phyloP scores from a whole-genome alignment of 2,329 filamentous ascomycete species.

The Colletotrichum sp. region DNA sequence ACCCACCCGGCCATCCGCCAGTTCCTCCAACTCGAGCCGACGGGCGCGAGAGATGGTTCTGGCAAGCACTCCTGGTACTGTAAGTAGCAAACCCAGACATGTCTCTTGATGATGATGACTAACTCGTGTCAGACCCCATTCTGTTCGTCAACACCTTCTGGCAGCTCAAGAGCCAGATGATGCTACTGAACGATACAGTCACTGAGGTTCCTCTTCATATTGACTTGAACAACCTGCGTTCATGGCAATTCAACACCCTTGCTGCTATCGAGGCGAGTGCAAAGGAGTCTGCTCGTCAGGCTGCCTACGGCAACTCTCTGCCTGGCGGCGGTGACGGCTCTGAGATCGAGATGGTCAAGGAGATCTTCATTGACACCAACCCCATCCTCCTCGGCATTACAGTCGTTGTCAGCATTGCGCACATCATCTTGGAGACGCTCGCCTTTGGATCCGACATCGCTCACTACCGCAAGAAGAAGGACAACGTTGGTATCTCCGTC shows the following conservation, averaged over 20 bases:
- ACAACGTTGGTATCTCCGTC: conserved; percentile 95
- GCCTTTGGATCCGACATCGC: conserved; percentile 98
- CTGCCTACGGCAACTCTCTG: conserved; percentile 73
- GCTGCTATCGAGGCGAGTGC: conserved; percentile 86
- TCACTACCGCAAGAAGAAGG: conserved; percentile 99
- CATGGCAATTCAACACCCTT: conserved; percentile 91
- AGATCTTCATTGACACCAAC: conserved; percentile 92
- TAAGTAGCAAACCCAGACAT: conserved; percentile 32
- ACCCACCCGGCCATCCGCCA: conserved; percentile 78
- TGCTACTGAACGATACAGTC: conserved; percentile 87
- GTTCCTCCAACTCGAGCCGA: conserved; percentile 80
- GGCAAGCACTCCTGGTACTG: conserved; percentile 93
- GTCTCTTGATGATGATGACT: not conserved
- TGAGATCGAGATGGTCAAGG: conserved; percentile 97
- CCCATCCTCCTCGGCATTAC: conserved; percentile 88
- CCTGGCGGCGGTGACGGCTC: conserved; percentile 85
- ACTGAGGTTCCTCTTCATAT: conserved; percentile 82
- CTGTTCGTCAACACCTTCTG: conserved; percentile 96
- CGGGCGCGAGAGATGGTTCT: conserved; percentile 79
- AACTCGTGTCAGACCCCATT: conserved; percentile 65
- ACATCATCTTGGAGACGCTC: conserved; percentile 94
- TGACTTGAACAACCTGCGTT: conserved; percentile 78
- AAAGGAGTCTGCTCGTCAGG: conserved; percentile 81
- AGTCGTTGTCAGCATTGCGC: conserved; percentile 81
- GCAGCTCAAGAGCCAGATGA: conserved; percentile 94